Percentiles rank a stretch among this genome's conserved stretches.
phyloP scores from a whole-genome alignment of 331 rosid genomes.

The Dryas integrifolia region DNA sequence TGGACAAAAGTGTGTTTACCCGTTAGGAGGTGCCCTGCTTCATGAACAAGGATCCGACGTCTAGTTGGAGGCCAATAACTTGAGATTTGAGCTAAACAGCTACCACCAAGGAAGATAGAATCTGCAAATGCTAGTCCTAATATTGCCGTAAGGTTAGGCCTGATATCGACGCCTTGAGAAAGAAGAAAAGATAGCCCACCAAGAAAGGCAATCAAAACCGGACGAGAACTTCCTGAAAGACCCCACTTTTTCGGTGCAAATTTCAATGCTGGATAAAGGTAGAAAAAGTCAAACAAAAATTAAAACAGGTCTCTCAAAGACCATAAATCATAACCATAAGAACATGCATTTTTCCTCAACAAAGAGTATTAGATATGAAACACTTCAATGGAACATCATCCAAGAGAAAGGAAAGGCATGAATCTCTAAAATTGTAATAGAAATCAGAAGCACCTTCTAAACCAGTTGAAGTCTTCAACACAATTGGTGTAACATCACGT shows the following conservation, averaged over 20 bases:
- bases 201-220: conserved; percentile 60
- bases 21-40: conserved; percentile 85
- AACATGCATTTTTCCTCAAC: conserved; percentile 5
- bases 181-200: conserved; percentile 74
- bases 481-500: conserved; percentile 71
- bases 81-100: conserved; percentile 86
- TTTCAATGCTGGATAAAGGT: conserved; percentile 54
- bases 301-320: not conserved
- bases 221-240: conserved; percentile 63
- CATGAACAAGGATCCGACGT: conserved; percentile 80
- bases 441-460: conserved; percentile 60
- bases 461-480: conserved; percentile 76
- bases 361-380: conserved; percentile 1
- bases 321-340: not conserved
- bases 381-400: not conserved
- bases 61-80: conserved; percentile 96
- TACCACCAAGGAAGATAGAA: conserved; percentile 82
- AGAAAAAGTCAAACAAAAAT: not conserved
- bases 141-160: conserved; percentile 76
- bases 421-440: conserved; percentile 10
- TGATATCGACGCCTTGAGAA: conserved; percentile 74
- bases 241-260: conserved; percentile 98
- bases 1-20: conserved; percentile 39
- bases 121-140: conserved; percentile 71
- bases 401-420: not conserved